phyloP scores from a whole-genome alignment of 2,329 filamentous ascomycete genomes.

The Penicillium sp. region DNA sequence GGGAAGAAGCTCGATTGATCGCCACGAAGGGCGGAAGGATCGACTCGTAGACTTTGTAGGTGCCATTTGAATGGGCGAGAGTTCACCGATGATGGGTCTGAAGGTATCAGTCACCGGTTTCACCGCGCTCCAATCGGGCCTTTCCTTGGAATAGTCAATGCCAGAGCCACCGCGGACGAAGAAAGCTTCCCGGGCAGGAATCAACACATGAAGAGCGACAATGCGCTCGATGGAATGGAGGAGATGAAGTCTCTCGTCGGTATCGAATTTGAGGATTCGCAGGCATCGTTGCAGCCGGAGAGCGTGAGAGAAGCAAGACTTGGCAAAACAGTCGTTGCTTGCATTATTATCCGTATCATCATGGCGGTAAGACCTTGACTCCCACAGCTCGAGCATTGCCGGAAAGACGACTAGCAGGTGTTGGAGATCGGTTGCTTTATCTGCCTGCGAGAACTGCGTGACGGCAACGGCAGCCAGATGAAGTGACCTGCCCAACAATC shows the following conservation, averaged over 20 bases:
- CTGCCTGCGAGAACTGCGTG: conserved; percentile 32
- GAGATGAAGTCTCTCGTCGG: conserved; percentile 35
- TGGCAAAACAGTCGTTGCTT: conserved; percentile 40
- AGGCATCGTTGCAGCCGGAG: conserved; percentile 37
- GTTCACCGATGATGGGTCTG: conserved; percentile 37
- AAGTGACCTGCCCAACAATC: conserved; percentile 41
- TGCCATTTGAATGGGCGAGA: conserved; percentile 9
- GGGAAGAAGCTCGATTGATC: conserved; percentile 39
- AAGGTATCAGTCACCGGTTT: conserved; percentile 41
- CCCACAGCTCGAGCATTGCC: conserved; percentile 42
- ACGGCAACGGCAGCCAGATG: conserved; percentile 35
- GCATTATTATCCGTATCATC: conserved; percentile 37
- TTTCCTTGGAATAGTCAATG: conserved; percentile 37
- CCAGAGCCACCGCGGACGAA: conserved; percentile 37
- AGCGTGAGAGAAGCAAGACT: conserved; percentile 38
- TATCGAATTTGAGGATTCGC: conserved; percentile 31
- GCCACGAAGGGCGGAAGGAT: conserved; percentile 26
- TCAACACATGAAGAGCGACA: conserved; percentile 45
- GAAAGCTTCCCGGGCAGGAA: conserved; percentile 43
- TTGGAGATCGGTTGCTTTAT: conserved; percentile 36
- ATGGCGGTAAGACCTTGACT: conserved; percentile 37
- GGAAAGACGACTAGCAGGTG: conserved; percentile 39
- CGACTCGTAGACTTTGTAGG: conserved; percentile 14
- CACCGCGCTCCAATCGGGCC: conserved; percentile 38
- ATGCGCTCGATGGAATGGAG: conserved; percentile 40